A percentile compares a stretch with the other conserved stretches of the same genome.
Conservation (phyloP, 2,329 filamentous ascomycete genomes). For the Colletotrichum sp. region DNA sequence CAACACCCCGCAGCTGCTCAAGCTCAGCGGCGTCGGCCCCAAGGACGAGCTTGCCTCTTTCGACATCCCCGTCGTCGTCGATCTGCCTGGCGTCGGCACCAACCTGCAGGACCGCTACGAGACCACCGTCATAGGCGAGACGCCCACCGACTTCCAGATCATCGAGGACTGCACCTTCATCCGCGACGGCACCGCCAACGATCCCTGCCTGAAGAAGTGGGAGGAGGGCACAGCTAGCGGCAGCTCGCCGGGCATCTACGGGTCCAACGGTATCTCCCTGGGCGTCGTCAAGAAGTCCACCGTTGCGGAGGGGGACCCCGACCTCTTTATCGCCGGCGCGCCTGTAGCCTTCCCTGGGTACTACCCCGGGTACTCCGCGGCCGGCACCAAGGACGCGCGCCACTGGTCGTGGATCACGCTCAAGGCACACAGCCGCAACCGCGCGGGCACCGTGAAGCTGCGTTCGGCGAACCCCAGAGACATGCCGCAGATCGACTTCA, state of each 20-base stretch:
- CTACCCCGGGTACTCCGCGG: constrained; percentile 31
- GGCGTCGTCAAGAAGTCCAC: constrained; percentile 36
- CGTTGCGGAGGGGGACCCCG: constrained; percentile 28
- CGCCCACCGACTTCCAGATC: constrained; percentile 30
- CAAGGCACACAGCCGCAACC: constrained; percentile 64
- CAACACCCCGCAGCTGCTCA: constrained; percentile 51
- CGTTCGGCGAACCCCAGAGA: constrained; percentile 63
- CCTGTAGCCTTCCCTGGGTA: constrained; percentile 32
- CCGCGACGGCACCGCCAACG: constrained; percentile 26
- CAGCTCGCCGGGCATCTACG: constrained; percentile 32
- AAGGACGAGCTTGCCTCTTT: constrained; percentile 41
- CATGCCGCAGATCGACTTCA: constrained; percentile 63
- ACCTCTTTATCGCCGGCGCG: constrained; percentile 33
- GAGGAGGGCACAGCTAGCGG: constrained; percentile 18
- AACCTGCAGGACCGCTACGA: constrained; percentile 46
- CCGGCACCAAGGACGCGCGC: constrained; percentile 34
- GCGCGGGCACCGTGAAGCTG: constrained; percentile 60
- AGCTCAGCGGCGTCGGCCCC: constrained; percentile 50
- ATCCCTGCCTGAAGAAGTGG: constrained; percentile 42
- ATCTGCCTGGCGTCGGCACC: constrained; percentile 67
- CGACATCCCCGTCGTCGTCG: constrained; percentile 55
- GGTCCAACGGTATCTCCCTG: constrained; percentile 36
- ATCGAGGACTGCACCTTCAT: constrained; percentile 32
- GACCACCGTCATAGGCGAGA: constrained; percentile 23
- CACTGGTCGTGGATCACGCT: constrained; percentile 49